Evolutionary conservation across 225 moss, liverwort and hornwort genomes (phyloP).

Genomic region (Pleurozium schreberi): DNA sequence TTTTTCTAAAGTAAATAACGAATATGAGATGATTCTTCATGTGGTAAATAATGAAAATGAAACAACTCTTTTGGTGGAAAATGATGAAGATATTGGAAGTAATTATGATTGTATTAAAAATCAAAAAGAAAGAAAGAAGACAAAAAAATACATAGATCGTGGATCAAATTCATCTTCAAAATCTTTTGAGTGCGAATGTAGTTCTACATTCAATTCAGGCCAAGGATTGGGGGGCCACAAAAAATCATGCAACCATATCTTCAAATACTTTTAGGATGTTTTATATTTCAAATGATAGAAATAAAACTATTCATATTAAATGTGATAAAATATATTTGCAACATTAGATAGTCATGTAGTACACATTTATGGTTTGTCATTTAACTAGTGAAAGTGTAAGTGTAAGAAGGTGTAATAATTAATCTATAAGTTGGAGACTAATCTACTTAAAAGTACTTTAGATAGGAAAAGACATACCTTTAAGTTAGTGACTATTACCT

Average conservation of each 20-base stretch:
- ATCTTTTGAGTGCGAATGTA: neutral
- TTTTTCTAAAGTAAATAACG: too few relatives aligned
- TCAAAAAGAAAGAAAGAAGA: neutral
- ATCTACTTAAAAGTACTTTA: neutral
- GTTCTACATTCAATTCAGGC: neutral
- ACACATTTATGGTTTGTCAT: neutral
- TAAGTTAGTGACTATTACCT: neutral
- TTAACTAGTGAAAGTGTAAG: too few relatives aligned
- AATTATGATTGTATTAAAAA: neutral
- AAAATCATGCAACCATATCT: neutral
- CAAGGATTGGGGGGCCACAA: neutral
- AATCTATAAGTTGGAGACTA: neutral
- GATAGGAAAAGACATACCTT: neutral
- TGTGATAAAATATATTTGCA: neutral
- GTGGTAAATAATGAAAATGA: neutral
- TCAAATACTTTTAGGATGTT: neutral
- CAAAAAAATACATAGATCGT: too few relatives aligned
- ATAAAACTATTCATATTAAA: neutral
- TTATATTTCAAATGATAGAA: neutral
- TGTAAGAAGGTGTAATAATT: neutral
- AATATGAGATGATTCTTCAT: too few relatives aligned
- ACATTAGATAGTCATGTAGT: too few relatives aligned
- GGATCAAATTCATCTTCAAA: neutral
- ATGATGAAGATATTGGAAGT: neutral
- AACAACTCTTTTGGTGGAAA: rapidly evolving